Base-by-base conservation (phyloP, 768 basidiomycete genomes). In the Boletus reticuloceps region DNA sequence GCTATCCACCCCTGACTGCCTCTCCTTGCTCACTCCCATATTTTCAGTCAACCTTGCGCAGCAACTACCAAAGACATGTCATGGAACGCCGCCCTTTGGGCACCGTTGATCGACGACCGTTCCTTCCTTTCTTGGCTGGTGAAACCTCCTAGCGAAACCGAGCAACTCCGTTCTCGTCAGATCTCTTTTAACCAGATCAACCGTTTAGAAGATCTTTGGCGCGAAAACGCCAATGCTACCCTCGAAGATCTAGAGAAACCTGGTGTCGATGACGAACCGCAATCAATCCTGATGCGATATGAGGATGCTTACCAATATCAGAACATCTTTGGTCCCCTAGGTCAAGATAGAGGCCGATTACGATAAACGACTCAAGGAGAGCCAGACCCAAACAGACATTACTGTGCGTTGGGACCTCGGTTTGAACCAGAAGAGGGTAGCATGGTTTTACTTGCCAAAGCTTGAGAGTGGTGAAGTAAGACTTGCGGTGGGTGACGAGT, bases 291-390 rank as follows among this genome's bases (percentile, higher is more conserved):
- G 22, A 74, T 90, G 51, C 88, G 86, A 59, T 99, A 99, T 71
- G 96, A 98, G 69, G 97, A 99, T 70, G 97, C 97, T 43, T 99
- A 98, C 68, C 97, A 98, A 66, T 99, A 99, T 70, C 97, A 99
- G 76, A 99, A 99, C 69, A 98, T 99, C 53, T 96, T 98, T 65
- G 97, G 97, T 6, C 97, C 97, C 16, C 82, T 99, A n/a, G 44
- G 97, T 99, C 72, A 99, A 99, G 77, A 98, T 99, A 63, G 97
- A 99, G 68, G 97, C 97, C 3, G 97, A 99, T 75, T 99, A 98
- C 65, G 97, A 99, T 69, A 98, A 98, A 75, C 83, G 88, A 51
- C 80, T 98, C 65, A 99, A 99, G 74, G 97, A 99, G 72, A 92
- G 93, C 57, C 97, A 99, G 75, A 98, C 97, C 0, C 96, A 99